Evolutionary conservation across 2,329 filamentous ascomycete species (phyloP).

Genomic region (Cladosporium sp.): DNA sequence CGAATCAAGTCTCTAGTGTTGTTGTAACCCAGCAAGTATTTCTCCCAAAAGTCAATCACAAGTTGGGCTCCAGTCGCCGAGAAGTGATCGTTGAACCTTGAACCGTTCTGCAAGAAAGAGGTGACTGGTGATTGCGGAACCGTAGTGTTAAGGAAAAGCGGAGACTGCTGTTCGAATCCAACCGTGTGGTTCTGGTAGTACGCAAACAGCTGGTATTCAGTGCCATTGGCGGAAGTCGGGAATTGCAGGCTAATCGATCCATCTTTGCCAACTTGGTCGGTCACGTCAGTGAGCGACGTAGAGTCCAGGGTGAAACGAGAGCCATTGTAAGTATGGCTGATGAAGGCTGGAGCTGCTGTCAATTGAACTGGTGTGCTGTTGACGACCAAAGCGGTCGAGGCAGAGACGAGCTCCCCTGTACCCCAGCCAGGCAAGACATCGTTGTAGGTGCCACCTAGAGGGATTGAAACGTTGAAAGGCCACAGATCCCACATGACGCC

Average conservation of each 20-base stretch:
- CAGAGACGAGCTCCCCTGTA: slow-evolving; percentile 26
- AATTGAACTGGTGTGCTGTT: slow-evolving; percentile 11
- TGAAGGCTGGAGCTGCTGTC: slow-evolving; percentile 15
- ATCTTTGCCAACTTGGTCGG: slow-evolving; percentile 21
- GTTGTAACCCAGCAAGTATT: slow-evolving; percentile 26
- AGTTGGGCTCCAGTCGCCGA: slow-evolving; percentile 25
- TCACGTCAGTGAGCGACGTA: slow-evolving; percentile 27
- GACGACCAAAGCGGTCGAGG: slow-evolving; percentile 17
- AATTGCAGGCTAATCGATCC: slow-evolving; percentile 26
- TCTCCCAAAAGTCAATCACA: slow-evolving; percentile 32
- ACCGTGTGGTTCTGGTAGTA: slow-evolving; percentile 28
- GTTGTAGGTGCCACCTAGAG: slow-evolving; percentile 27
- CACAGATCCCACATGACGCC: slow-evolving; percentile 35
- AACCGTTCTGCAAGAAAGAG: slow-evolving; percentile 30
- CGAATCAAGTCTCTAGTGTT: slow-evolving; percentile 19
- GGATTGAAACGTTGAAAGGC: slow-evolving; percentile 29
- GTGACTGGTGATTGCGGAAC: slow-evolving; percentile 21
- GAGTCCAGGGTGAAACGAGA: slow-evolving; percentile 22
- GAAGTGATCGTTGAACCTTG: slow-evolving; percentile 33
- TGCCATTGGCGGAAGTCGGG: slow-evolving; percentile 17
- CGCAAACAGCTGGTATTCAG: slow-evolving; percentile 27
- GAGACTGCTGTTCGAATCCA: slow-evolving; percentile 30
- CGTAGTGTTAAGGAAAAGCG: slow-evolving; percentile 21
- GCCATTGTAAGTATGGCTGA: slow-evolving; percentile 17
- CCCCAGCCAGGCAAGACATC: slow-evolving; percentile 39